Conservation (phyloP, 805 yeast genomes). For the Saturnispora galanensis region DNA sequence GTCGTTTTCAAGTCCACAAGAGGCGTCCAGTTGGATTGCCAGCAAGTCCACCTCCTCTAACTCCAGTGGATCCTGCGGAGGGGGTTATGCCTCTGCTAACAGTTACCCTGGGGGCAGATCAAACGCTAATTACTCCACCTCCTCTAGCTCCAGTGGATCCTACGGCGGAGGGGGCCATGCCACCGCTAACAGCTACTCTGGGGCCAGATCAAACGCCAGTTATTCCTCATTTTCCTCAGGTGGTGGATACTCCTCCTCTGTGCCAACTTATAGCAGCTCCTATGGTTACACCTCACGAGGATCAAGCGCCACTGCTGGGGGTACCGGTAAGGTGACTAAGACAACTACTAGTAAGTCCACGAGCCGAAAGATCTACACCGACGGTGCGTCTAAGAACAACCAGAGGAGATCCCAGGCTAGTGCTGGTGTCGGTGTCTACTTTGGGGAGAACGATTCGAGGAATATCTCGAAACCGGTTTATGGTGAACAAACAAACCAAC, state of each 20-base stretch:
- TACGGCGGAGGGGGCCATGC: background rate
- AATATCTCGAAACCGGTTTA: conserved; percentile 47
- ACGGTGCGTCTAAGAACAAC: conserved; percentile 65
- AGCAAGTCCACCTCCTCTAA: conserved; percentile 5
- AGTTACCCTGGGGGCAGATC: background rate
- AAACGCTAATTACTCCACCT: background rate
- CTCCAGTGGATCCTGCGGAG: background rate
- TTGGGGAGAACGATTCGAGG: conserved; percentile 43
- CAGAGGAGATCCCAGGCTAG: conserved; percentile 32
- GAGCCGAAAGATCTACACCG: conserved; percentile 44
- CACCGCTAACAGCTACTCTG: background rate
- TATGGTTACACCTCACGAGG: too few relatives aligned
- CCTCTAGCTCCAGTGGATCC: conserved; percentile 1
- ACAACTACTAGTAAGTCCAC: too few relatives aligned
- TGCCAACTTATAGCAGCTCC: too few relatives aligned
- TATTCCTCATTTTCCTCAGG: too few relatives aligned
- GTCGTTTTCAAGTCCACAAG: conserved; percentile 37
- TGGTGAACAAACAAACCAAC: conserved; percentile 59
- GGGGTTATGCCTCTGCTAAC: background rate
- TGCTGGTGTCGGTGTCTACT: conserved; percentile 74
- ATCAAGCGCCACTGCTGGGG: too few relatives aligned
- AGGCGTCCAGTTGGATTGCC: conserved; percentile 38
- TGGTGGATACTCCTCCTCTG: background rate
- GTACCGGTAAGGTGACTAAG: too few relatives aligned
- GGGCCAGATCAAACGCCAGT: background rate